phyloP scores from a whole-genome alignment of 2,329 filamentous ascomycete species.

The Hirsutella rhossiliensis region DNA sequence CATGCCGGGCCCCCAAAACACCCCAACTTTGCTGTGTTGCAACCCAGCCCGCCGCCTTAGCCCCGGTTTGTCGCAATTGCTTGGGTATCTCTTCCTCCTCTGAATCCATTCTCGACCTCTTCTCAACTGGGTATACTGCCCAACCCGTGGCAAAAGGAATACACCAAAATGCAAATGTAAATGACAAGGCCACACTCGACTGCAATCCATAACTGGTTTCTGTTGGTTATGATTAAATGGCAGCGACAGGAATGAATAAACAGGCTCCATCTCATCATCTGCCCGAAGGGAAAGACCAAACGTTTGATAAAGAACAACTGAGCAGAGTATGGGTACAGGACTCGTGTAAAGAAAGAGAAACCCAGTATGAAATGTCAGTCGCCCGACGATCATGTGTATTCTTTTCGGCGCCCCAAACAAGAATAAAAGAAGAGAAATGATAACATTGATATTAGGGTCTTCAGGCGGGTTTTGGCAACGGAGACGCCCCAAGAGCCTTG shows the following conservation, averaged over 20 bases:
- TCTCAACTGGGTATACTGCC: constrained; percentile 3
- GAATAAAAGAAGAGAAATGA: background rate
- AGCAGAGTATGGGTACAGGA: background rate
- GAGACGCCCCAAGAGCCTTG: background rate
- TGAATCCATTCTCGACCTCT: background rate
- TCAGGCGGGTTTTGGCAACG: background rate
- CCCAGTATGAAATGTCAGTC: constrained; percentile 5
- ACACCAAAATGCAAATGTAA: background rate
- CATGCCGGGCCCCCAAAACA: constrained; percentile 1
- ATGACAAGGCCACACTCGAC: background rate
- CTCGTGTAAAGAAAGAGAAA: constrained; percentile 1
- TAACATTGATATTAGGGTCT: background rate
- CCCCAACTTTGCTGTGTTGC: constrained; percentile 2
- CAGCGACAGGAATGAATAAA: background rate
- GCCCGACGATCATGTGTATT: constrained; percentile 8
- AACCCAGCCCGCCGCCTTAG: constrained; percentile 1
- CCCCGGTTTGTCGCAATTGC: background rate
- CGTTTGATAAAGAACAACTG: background rate
- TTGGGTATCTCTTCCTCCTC: constrained; percentile 6
- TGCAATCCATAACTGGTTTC: background rate
- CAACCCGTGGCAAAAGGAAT: background rate
- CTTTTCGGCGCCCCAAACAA: constrained; percentile 4
- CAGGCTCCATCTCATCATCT: background rate
- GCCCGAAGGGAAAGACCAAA: background rate
- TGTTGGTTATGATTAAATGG: background rate